Conservation (phyloP, 2,329 filamentous ascomycete species). For the Fusarium drepaniforme region DNA sequence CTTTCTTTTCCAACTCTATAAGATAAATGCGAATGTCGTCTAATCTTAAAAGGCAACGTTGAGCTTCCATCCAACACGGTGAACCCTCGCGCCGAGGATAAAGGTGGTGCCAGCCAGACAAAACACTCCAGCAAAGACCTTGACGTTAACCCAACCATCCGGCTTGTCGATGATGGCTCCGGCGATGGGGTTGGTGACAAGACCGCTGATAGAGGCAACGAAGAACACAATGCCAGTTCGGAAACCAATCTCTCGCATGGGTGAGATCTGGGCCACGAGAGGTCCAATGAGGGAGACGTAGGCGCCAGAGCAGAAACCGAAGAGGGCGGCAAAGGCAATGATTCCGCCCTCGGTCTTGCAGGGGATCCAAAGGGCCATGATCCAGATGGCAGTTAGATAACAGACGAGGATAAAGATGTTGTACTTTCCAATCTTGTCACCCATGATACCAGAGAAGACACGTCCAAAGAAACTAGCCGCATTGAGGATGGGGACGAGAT, state of each 20-base stretch:
- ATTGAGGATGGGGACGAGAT: constrained; percentile 55
- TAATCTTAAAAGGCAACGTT: constrained; percentile 7
- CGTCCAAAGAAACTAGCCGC: constrained; percentile 54
- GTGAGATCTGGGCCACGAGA: constrained; percentile 55
- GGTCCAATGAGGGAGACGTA: constrained; percentile 54
- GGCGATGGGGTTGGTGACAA: constrained; percentile 69
- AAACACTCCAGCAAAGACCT: constrained; percentile 49
- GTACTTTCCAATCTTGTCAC: constrained; percentile 53
- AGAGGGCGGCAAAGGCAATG: constrained; percentile 56
- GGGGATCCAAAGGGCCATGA: constrained; percentile 59
- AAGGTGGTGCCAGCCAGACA: constrained; percentile 29
- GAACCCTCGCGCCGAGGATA: constrained; percentile 18
- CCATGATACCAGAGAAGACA: constrained; percentile 47
- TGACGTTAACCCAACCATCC: constrained; percentile 50
- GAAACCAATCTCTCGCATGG: constrained; percentile 44
- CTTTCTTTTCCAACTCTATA: neutral
- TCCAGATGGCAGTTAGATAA: constrained; percentile 52
- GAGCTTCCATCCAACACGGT: constrained; percentile 32
- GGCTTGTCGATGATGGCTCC: constrained; percentile 55
- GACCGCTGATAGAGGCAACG: constrained; percentile 65
- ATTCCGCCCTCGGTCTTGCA: constrained; percentile 44
- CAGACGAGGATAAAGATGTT: constrained; percentile 61
- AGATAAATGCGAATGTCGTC: neutral
- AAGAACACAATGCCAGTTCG: constrained; percentile 59
- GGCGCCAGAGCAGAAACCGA: constrained; percentile 57